Evolutionary conservation across 305 asterid species (phyloP).

Genomic region (Lippia alba): DNA sequence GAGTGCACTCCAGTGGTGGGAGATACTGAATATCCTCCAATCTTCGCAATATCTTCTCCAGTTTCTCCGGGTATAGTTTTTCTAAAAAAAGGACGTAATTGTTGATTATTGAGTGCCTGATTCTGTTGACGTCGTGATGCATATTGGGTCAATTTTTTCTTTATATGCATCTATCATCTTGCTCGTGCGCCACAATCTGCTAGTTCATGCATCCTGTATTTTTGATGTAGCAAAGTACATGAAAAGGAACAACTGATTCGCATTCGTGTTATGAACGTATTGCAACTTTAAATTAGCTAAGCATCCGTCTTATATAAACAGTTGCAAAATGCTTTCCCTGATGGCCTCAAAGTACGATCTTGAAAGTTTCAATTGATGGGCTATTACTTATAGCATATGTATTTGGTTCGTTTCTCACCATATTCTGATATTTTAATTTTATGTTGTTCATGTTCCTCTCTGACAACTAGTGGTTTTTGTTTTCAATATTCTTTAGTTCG

Average conservation of each 20-base stretch:
- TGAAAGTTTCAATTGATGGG: background rate
- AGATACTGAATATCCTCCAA: slow-evolving; percentile 66
- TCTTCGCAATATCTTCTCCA: slow-evolving; percentile 87
- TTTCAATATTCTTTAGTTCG: slow-evolving; percentile 9
- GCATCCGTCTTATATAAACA: background rate
- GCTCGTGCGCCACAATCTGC: background rate
- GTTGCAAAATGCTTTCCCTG: background rate
- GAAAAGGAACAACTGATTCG: slow-evolving; percentile 5
- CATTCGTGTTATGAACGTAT: background rate
- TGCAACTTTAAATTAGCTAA: slow-evolving; percentile 8
- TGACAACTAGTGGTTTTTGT: slow-evolving; percentile 3
- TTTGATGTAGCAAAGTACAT: slow-evolving; percentile 7
- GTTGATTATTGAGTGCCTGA: slow-evolving; percentile 2
- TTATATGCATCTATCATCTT: slow-evolving; percentile 23
- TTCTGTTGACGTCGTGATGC: background rate
- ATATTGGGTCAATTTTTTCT: background rate
- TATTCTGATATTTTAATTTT: background rate
- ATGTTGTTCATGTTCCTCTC: slow-evolving; percentile 1
- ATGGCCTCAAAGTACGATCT: slow-evolving; percentile 18
- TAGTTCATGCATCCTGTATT: slow-evolving; percentile 1
- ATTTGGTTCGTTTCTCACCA: no score
- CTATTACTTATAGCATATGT: background rate
- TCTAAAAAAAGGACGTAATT: slow-evolving; percentile 21
- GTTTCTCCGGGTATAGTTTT: slow-evolving; percentile 81
- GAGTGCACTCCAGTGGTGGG: slow-evolving; percentile 85